Evolutionary conservation across 805 yeast genomes (phyloP), one percentile per base, ranked within the genome.

Genomic region (Nakazawaea peltata): DNA sequence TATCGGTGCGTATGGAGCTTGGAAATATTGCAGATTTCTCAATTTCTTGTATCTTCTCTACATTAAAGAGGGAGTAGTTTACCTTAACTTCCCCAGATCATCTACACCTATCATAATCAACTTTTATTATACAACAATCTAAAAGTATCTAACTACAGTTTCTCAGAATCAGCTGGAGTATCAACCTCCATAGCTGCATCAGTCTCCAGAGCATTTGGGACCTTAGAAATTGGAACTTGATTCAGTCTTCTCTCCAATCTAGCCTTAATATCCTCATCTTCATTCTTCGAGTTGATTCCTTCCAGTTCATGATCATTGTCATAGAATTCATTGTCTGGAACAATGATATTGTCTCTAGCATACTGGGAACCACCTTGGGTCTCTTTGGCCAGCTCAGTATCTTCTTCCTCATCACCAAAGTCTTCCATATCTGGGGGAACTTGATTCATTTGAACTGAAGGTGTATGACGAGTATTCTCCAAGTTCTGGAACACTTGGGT

Each of bases 381-480:
- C 46, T 90, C 97, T 44, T 74, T 77, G 9, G 94, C 87, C 40
- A 70, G 79, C 29, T 66, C 69, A 0, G 80, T 60, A 54, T 90
- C 97, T 56, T 87, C 96, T 18, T 83, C 90, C 10, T 49, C 53
- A 36, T 74, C 92, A 16, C 86, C 94, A 40, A 70, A 65, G 46
- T 87, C 94, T 48, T 84, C 94, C n/a, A 75, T 67, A 57, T 90
- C 97, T 26, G 76, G 70, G 6, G 97, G 97, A 19, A 85, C 92
- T 34, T 81, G 72, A 46, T 84, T 81, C 77, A 86, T 74, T 59
- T 90, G 97, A 23, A 90, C 97, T 36, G 95, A 82, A n/a, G 98
- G 98, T 0, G 97, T 95, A 58, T 81, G 86, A 57, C 83, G 80
- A n/a, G 97, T 86, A 48, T 83, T 75, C 49, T 86, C 94, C 51